Evolutionary conservation across 345 rosid genomes (phyloP).

Genomic region (Rhodamnia rubescens): DNA sequence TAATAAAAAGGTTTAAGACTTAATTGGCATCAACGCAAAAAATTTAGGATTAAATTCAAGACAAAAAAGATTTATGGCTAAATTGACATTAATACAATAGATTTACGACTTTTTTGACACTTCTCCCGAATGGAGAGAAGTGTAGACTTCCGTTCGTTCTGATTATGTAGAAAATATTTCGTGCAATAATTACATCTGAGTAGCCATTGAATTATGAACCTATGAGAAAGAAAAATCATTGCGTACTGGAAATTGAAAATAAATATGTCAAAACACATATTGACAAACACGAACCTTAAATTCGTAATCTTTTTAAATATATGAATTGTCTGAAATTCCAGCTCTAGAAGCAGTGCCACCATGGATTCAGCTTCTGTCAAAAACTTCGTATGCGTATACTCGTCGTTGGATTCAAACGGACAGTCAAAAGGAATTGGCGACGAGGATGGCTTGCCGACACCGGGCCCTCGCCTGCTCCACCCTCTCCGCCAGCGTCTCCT

Average conservation of each 20-base stretch:
- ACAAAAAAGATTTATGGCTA: too few species aligned
- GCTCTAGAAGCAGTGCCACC: neutral
- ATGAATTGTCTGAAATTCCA: neutral
- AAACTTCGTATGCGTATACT: too few species aligned
- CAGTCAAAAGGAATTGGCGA: constrained; percentile 64
- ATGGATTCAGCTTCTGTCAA: neutral
- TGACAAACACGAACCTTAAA: neutral
- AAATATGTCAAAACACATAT: neutral
- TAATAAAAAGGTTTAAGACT: too few species aligned
- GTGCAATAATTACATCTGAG: neutral
- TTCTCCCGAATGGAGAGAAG: too few species aligned
- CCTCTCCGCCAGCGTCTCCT: constrained; percentile 63
- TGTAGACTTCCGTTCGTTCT: neutral
- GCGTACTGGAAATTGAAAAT: neutral
- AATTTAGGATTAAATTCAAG: too few species aligned
- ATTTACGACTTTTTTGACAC: too few species aligned
- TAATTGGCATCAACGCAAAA: too few species aligned
- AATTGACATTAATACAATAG: too few species aligned
- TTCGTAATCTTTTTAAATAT: neutral
- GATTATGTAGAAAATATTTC: neutral
- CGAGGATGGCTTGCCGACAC: constrained; percentile 85
- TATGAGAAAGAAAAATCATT: neutral
- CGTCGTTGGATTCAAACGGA: too few species aligned
- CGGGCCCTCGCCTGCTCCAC: constrained; percentile 74
- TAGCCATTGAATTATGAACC: neutral